Evolutionary conservation across 2,329 filamentous ascomycete genomes (phyloP).

Genomic region (Colletotrichum tamarilloi): DNA sequence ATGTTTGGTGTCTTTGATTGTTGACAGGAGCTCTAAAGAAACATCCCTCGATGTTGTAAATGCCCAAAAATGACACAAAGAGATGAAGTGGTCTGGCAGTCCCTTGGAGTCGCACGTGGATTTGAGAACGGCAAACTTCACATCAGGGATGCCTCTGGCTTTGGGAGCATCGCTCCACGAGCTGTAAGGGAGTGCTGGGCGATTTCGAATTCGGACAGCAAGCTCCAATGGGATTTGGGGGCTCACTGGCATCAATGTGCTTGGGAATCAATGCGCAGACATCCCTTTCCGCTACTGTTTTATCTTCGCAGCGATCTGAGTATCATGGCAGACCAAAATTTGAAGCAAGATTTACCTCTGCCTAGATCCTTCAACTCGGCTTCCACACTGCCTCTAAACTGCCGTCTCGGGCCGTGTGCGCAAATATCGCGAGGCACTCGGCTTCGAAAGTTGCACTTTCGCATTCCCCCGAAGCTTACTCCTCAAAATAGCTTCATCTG

Average conservation of each 20-base stretch:
- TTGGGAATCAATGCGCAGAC: background rate
- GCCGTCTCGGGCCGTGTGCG: too few species aligned
- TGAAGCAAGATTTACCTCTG: background rate
- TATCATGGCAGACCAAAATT: too few species aligned
- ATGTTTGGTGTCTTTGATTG: too few species aligned
- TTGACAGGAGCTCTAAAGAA: background rate
- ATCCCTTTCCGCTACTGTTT: background rate
- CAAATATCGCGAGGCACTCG: too few species aligned
- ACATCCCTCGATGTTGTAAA: background rate
- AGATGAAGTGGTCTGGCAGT: background rate
- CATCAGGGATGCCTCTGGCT: background rate
- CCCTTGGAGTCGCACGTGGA: background rate
- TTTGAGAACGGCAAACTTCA: background rate
- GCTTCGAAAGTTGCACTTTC: background rate
- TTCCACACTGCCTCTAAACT: background rate
- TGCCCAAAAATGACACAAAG: background rate
- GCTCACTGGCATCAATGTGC: background rate
- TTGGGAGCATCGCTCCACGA: background rate
- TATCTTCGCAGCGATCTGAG: background rate
- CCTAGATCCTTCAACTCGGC: background rate
- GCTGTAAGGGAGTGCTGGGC: background rate
- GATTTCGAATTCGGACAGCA: background rate
- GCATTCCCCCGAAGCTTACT: slow-evolving; percentile 5
- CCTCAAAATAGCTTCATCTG: background rate
- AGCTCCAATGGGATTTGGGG: background rate